phyloP scores from a whole-genome alignment of 2,329 filamentous ascomycete genomes.

The Talaromyces sp. region DNA sequence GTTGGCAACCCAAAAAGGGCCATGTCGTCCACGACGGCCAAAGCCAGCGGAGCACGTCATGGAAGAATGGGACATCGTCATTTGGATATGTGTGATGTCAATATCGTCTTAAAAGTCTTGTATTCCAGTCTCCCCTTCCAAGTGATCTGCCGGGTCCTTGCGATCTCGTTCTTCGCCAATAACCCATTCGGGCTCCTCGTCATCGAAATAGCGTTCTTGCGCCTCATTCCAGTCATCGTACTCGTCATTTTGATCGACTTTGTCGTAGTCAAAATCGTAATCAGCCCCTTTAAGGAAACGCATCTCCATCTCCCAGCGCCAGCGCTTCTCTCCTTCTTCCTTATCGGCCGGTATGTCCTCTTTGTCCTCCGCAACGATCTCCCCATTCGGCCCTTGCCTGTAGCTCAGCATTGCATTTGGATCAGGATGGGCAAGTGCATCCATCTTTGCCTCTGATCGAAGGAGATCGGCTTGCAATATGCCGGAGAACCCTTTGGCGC shows the following conservation, averaged over 20 bases:
- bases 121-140: conserved; percentile 60
- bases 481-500: conserved; percentile 69
- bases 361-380: conserved; percentile 53
- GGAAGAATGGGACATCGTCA: not conserved
- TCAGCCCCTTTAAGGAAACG: conserved; percentile 72
- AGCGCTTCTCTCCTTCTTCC: conserved; percentile 62
- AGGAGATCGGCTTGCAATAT: conserved; percentile 71
- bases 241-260: conserved; percentile 65
- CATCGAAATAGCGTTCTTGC: conserved; percentile 74
- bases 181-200: conserved; percentile 66
- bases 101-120: conserved; percentile 57
- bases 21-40: not conserved
- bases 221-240: conserved; percentile 61
- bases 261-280: conserved; percentile 68
- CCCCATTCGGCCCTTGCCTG: conserved; percentile 46
- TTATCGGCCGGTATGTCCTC: conserved; percentile 54
- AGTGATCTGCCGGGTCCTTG: conserved; percentile 19
- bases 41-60: not conserved
- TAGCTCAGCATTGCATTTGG: conserved; percentile 47
- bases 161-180: conserved; percentile 37
- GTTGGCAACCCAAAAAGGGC: not conserved
- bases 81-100: not conserved
- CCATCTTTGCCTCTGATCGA: conserved; percentile 70
- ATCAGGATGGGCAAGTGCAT: conserved; percentile 52
- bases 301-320: conserved; percentile 65